These are phyloP conservation scores for Mucor lusitanicus DNA, from an alignment of 371 early-diverging fungal genomes.

Conservation along the genomic window DNA sequence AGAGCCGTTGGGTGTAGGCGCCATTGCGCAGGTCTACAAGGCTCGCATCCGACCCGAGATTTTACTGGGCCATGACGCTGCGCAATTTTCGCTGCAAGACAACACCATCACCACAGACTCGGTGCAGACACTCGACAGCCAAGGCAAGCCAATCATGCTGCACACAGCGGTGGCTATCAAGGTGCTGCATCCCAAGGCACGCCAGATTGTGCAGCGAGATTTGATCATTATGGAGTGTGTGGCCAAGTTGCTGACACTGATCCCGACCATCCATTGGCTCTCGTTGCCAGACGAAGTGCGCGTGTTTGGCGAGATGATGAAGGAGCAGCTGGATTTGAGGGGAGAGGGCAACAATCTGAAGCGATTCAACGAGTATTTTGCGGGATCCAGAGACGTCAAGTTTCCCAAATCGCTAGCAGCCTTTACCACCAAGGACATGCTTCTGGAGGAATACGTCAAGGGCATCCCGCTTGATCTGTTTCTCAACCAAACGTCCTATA, in stretches of 20 bases:
- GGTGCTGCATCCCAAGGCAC: conserved; percentile 88
- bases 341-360: conserved; percentile 80
- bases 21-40: conserved; percentile 92
- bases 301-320: conserved; percentile 93
- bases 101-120: conserved; percentile 37
- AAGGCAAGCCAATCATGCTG: conserved; percentile 30
- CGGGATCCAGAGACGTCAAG: conserved; percentile 46
- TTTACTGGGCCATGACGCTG: conserved; percentile 21
- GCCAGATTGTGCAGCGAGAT: conserved; percentile 72
- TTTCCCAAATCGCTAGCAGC: conserved; percentile 75
- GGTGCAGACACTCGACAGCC: conserved; percentile 27
- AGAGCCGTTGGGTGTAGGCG: conserved; percentile 89
- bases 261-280: conserved; percentile 84
- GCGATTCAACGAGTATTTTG: conserved; percentile 73
- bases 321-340: conserved; percentile 84
- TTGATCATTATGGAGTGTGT: conserved; percentile 76
- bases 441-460: conserved; percentile 84
- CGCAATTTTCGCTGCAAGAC: conserved; percentile 24
- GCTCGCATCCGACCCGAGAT: conserved; percentile 62
- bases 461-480: conserved; percentile 78
- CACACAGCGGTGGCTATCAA: conserved; percentile 87
- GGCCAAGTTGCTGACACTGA: conserved; percentile 62
- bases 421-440: conserved; percentile 68
- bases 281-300: conserved; percentile 86
- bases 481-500: conserved; percentile 49